Evolutionary conservation across 73 alveolate genomes (phyloP), one percentile per base, ranked within the genome.

Genomic region (Breviolum minutum): DNA sequence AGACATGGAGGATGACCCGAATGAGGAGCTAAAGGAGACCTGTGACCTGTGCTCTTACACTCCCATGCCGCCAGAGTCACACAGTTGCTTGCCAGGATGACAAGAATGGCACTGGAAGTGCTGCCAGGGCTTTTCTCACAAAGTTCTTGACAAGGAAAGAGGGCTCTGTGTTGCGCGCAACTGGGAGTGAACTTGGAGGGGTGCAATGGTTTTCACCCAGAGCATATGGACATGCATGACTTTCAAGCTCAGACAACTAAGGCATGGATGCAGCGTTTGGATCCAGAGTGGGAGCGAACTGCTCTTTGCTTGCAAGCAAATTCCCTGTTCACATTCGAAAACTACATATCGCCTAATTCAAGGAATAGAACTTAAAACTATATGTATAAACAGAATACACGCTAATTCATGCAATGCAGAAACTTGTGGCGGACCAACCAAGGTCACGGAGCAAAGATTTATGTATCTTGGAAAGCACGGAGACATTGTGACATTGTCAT

Each of bases 231-330:
- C 86, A 2, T n/a, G 20, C 61, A 27, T 76, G 79, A 76, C 13
- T 54, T 76, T n/a, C 26, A 24, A 17, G 81, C 13, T 17, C 30
- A 8, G 26, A 71, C 81, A 17, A 30, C 88, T 66, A 32, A 92
- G 98, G 98, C 98, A 66, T 92, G 98, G 98, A 29, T 92, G 79
- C 98, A 92, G 27, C 98, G 98, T 12, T 24, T 92, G 81, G 98
- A 92, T 24, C 91, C 98, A 19, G 98, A 92, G 60, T 92, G 98
- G 73, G 98, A 92, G 90, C 98, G 98, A 32, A 63, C 62, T 24
- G 98, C 79, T 77, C n/a, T 64, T 62, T 85, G 54, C 3, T 40
- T 40, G 54, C 54, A 40, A 40, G 54, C 73, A 70, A 30, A 20
- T 10, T 63, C 1, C 77, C 17, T 68, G 77, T 68, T 40, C 54